Percentiles rank a stretch among this genome's conserved stretches.
Evolutionary conservation across 1,284 basidiomycete genomes (phyloP).

Genomic region (Ganoderma sinense): DNA sequence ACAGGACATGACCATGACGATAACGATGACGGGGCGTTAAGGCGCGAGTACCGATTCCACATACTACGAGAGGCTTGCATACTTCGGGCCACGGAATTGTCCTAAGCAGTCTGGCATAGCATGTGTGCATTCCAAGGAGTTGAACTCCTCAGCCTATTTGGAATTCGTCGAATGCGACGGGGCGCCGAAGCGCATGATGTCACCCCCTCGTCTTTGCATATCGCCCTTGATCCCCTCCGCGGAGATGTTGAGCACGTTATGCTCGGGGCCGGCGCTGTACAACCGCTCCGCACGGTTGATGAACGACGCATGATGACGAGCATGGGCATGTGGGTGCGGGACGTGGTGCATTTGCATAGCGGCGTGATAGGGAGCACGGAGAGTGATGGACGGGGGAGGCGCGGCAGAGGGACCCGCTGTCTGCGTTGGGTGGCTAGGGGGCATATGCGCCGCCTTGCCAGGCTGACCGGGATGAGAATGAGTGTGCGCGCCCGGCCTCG

Average conservation of each 20-base stretch:
- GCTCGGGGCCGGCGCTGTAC: slow-evolving; percentile 43
- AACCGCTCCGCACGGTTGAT: slow-evolving; percentile 54
- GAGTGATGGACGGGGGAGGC: slow-evolving; percentile 40
- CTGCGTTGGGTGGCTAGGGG: slow-evolving; percentile 22
- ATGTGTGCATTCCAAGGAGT: background rate
- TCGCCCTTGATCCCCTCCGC: slow-evolving; percentile 45
- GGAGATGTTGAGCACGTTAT: slow-evolving; percentile 39
- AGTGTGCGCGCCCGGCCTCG: slow-evolving; percentile 11
- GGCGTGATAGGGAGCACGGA: slow-evolving; percentile 59
- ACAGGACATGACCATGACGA: background rate
- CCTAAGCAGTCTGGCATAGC: background rate
- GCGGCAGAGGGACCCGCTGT: slow-evolving; percentile 22
- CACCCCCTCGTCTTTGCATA: slow-evolving; percentile 48
- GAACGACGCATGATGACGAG: slow-evolving; percentile 63
- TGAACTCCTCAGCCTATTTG: background rate
- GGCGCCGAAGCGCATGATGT: slow-evolving; percentile 55
- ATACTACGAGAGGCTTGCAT: background rate
- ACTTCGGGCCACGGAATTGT: background rate
- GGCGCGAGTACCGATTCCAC: background rate
- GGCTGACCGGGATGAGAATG: slow-evolving; percentile 19
- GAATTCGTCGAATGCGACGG: slow-evolving; percentile 25
- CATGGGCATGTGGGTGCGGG: slow-evolving; percentile 78
- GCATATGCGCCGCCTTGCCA: slow-evolving; percentile 3
- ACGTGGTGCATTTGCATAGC: slow-evolving; percentile 73
- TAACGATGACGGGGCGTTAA: background rate